Evolutionary conservation across 116 monocot genomes (phyloP).

Genomic region (Zostera marina): DNA sequence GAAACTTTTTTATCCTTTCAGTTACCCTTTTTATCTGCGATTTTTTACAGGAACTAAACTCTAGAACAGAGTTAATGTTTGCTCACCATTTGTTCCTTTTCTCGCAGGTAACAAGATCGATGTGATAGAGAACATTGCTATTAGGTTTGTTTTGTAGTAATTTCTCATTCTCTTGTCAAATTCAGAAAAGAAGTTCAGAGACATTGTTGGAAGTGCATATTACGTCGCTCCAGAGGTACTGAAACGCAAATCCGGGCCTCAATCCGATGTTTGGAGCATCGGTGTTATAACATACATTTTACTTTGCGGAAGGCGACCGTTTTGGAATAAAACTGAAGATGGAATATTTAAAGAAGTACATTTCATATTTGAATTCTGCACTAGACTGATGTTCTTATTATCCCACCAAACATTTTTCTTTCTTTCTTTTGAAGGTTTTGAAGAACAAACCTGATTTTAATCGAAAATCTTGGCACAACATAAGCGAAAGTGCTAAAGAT

Average conservation of each 20-base stretch:
- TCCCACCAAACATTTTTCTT: neutral
- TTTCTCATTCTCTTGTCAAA: too few relatives aligned
- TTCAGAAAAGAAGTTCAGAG: conserved; percentile 64
- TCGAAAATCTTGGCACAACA: conserved; percentile 76
- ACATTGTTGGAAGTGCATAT: too few relatives aligned
- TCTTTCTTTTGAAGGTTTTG: conserved; percentile 30
- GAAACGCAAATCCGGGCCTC: conserved; percentile 79
- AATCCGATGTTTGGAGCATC: conserved; percentile 99
- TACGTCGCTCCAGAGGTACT: conserved; percentile 96
- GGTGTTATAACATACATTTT: too few relatives aligned
- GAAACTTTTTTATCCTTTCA: conserved; percentile 28
- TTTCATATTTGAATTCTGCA: neutral
- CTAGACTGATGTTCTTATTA: neutral
- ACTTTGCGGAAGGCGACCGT: too few relatives aligned
- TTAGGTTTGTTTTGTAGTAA: too few relatives aligned
- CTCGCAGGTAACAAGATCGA: conserved; percentile 84
- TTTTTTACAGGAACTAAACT: neutral
- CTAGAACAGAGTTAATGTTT: neutral
- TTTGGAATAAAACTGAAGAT: too few relatives aligned
- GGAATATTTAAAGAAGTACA: conserved; percentile 83
- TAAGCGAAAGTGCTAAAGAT: conserved; percentile 76
- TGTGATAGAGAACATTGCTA: conserved; percentile 80
- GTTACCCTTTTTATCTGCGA: neutral
- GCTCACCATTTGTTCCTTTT: neutral
- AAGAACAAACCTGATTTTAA: conserved; percentile 85